phyloP scores from a whole-genome alignment of 306 rosid species.

The Glycine latifolia region DNA sequence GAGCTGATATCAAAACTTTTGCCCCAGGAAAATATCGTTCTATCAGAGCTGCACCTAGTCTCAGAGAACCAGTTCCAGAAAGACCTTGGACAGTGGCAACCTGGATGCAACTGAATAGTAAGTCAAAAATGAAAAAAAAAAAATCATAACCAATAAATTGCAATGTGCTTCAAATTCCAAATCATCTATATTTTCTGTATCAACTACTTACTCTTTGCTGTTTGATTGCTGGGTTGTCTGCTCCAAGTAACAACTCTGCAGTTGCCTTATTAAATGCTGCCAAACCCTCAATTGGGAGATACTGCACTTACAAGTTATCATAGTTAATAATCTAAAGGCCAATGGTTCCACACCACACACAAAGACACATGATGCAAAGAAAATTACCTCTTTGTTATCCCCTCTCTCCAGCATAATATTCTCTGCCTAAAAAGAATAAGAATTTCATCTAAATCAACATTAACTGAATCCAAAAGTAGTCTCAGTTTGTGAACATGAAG shows the following conservation, averaged over 20 bases:
- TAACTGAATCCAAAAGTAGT: conserved; percentile 23
- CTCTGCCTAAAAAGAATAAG: conserved; percentile 69
- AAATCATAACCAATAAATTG: neutral
- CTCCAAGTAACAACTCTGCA: conserved; percentile 89
- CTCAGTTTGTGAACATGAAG: conserved; percentile 30
- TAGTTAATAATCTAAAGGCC: conserved; percentile 37
- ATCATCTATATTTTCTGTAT: conserved; percentile 5
- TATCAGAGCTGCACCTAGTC: conserved; percentile 87
- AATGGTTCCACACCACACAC: conserved; percentile 41
- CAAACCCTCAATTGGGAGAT: conserved; percentile 97
- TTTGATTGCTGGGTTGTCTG: conserved; percentile 78
- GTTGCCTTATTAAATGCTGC: conserved; percentile 96
- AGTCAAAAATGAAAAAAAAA: neutral
- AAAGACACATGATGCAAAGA: conserved; percentile 13
- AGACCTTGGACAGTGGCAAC: conserved; percentile 98
- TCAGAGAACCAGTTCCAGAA: conserved; percentile 97
- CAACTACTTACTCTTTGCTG: conserved; percentile 70
- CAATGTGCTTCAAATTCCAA: neutral
- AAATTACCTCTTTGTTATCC: conserved; percentile 91
- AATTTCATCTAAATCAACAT: conserved; percentile 23
- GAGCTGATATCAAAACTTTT: conserved; percentile 88
- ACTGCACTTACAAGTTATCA: conserved; percentile 57
- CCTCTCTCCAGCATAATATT: conserved; percentile 88
- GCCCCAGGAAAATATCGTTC: conserved; percentile 92
- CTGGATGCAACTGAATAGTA: conserved; percentile 51